Conservation (phyloP, 305 asterid species). For the Fraxinus dipetala region DNA sequence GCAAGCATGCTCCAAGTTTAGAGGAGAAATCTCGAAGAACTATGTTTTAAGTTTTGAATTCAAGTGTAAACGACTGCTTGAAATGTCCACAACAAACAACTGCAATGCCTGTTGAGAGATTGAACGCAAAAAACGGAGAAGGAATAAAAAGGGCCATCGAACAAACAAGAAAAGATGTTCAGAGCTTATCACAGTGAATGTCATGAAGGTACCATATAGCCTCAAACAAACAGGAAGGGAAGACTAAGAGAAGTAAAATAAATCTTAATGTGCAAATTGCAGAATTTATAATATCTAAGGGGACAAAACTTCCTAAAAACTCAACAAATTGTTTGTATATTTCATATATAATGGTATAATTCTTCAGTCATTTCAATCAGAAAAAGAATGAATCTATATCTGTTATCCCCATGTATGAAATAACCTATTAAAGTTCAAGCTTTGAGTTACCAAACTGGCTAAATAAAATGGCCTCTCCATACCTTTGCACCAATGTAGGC, state of each 20-base stretch:
- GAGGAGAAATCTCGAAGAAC: background rate
- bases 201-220: background rate
- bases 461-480: slow-evolving; percentile 86
- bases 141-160: background rate
- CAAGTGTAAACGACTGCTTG: background rate
- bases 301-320: background rate
- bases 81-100: background rate
- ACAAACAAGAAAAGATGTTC: background rate
- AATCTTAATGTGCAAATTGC: background rate
- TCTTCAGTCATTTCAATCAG: background rate
- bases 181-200: background rate
- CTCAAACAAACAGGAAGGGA: background rate
- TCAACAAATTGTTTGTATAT: background rate
- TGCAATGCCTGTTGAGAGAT: background rate
- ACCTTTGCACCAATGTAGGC: slow-evolving; percentile 81
- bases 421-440: slow-evolving; percentile 43
- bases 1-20: background rate
- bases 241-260: background rate
- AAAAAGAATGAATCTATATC: background rate
- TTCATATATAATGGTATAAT: background rate
- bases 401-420: background rate
- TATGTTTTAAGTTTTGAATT: background rate
- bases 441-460: slow-evolving; percentile 69
- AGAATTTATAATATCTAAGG: background rate
- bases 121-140: too few relatives aligned